Evolutionary conservation across 1,139 yeast species (phyloP), one percentile per base, ranked within the genome.

Genomic region (Suhomyces atakaporum): DNA sequence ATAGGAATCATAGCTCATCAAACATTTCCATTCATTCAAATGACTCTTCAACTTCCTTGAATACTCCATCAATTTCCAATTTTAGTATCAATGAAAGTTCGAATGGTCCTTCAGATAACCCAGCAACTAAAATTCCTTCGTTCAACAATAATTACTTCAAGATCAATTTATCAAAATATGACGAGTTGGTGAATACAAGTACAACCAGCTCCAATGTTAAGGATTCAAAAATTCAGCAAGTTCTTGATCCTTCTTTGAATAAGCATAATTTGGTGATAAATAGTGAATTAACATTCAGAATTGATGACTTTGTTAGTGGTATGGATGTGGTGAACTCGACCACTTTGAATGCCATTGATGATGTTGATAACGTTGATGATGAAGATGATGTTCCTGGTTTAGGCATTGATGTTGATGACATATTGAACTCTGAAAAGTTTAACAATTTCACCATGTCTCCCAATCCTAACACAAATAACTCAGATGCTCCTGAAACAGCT

Each of bases 371-470:
- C 36, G 61, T 53, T 14, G 68, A 61, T 29, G 61, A 49, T 15
- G 72, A 64, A 13, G 72, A 66, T 33, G 73, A 64, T 31, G 63
- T 60, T 11, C 67, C 69, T 1, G 69, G 71, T 3, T 51, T 67
- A 29, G 76, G 75, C 4, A 69, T 71, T 33, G 75, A 70, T 46
- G 75, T 69, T 7, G 77, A 71, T 46, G 73, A 63, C 39, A 65
- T 71, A 34, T 56, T 69, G 40, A 69, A 66, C 38, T 62, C 71
- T 0, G 75, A 68, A 8, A 69, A 65, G 46, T 69, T 68, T 48
- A 64, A 60, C 34, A 62, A 63, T 36, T 58, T 68, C 37, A 51
- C 63, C 7, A 48, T 64, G 11, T 48, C 56, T 2, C 54, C 54
- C 6, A 44, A 47, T 14, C 47, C 44, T 10, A 41, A 44, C 35